Conservation (phyloP, 2,329 filamentous ascomycete genomes). For the Thyridium curvatum region DNA sequence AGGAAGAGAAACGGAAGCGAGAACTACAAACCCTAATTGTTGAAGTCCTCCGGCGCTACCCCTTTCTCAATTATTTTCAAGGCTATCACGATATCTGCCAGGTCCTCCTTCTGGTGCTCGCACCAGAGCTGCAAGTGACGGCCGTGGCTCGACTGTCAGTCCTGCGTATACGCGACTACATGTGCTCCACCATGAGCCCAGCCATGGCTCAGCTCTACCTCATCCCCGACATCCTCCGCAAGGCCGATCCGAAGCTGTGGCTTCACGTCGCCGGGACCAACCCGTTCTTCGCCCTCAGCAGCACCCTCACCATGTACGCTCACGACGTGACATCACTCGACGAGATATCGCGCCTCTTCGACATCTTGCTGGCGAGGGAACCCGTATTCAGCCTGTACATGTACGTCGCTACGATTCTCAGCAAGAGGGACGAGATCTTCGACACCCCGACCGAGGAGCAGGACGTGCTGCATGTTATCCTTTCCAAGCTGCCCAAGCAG, state of each 20-base stretch:
- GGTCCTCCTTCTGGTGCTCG: slow-evolving; percentile 83
- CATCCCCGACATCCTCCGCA: slow-evolving; percentile 72
- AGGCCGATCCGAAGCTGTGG: slow-evolving; percentile 65
- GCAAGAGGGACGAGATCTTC: slow-evolving; percentile 77
- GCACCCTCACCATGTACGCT: slow-evolving; percentile 90
- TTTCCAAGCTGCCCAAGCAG: slow-evolving; percentile 78
- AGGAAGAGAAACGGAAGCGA: slow-evolving; percentile 64
- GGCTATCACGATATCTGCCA: slow-evolving; percentile 98
- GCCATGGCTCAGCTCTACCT: slow-evolving; percentile 81
- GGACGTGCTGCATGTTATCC: slow-evolving; percentile 84
- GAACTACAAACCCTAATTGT: slow-evolving; percentile 78
- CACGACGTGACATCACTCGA: slow-evolving; percentile 89
- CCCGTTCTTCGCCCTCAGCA: slow-evolving; percentile 90
- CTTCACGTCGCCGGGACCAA: slow-evolving; percentile 70
- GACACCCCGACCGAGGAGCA: slow-evolving; percentile 76
- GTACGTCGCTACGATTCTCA: slow-evolving; percentile 81
- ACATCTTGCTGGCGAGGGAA: slow-evolving; percentile 81
- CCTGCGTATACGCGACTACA: slow-evolving; percentile 91
- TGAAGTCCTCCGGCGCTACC: slow-evolving; percentile 71
- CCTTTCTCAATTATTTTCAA: slow-evolving; percentile 91
- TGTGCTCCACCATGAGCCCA: slow-evolving; percentile 81
- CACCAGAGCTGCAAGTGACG: slow-evolving; percentile 49
- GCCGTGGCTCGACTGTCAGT: slow-evolving; percentile 78
- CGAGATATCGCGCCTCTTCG: slow-evolving; percentile 85
- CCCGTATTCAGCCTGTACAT: slow-evolving; percentile 88